Percentiles rank a stretch among this genome's conserved stretches.
These are phyloP conservation scores for Solanum chilense DNA, from an alignment of 257 asterid genomes.

Conservation along the genomic window DNA sequence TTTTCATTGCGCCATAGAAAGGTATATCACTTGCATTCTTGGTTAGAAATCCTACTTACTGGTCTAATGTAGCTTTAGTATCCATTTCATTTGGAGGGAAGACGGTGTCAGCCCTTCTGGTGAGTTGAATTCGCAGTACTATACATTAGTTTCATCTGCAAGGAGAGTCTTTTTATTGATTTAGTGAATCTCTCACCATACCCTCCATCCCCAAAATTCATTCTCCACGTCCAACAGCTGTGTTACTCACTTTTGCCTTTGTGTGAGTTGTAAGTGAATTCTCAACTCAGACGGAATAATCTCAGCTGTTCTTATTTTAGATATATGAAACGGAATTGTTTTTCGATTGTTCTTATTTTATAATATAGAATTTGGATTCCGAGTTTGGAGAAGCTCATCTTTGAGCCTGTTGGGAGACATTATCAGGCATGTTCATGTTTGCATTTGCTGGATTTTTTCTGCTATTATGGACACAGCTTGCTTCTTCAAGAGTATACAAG, in stretches of 20 bases:
- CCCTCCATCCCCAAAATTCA: not conserved
- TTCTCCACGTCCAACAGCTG: not conserved
- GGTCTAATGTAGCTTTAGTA: not conserved
- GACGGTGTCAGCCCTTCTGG: not conserved
- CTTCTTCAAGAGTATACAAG: not conserved
- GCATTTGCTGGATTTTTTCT: not conserved
- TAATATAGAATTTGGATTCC: not conserved
- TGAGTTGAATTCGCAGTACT: not conserved
- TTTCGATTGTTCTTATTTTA: not conserved
- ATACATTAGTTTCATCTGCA: not conserved
- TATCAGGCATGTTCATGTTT: not conserved
- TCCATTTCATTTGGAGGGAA: not conserved
- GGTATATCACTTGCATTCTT: not conserved
- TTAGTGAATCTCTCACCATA: not conserved
- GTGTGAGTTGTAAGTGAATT: not conserved
- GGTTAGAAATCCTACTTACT: not conserved
- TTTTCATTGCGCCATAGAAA: not conserved
- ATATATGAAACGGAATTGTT: not conserved
- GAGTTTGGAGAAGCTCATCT: not conserved
- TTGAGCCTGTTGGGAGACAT: not conserved
- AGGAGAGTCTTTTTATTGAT: not conserved
- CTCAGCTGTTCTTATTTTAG: not conserved
- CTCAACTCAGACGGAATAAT: not conserved
- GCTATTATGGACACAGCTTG: not conserved
- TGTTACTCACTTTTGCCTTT: not conserved